phyloP scores from a whole-genome alignment of 1,284 basidiomycete genomes.

The Schizophyllum amplum region DNA sequence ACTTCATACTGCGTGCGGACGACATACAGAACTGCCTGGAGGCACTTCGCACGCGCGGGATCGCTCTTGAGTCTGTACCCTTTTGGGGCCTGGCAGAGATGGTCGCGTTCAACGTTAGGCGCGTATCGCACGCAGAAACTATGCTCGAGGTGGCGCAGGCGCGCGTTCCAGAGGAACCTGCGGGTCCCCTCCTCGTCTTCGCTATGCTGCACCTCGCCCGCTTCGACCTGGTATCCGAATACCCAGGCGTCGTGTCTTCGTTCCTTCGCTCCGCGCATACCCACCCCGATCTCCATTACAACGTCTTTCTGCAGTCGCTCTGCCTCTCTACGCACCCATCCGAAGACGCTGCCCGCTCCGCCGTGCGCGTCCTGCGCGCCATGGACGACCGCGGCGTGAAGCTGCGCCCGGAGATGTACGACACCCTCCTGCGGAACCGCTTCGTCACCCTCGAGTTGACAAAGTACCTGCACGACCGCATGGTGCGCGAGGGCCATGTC shows the following conservation, averaged over 20 bases:
- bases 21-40: constrained; percentile 4
- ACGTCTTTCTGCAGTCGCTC: constrained; percentile 47
- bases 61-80: too few species aligned
- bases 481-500: constrained; percentile 29
- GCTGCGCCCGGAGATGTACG: constrained; percentile 36
- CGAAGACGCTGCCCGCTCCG: constrained; percentile 25
- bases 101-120: too few species aligned
- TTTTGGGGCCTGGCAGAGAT: too few species aligned
- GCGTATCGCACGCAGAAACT: constrained; percentile 22
- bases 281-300: constrained; percentile 35
- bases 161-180: too few species aligned
- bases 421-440: constrained; percentile 37
- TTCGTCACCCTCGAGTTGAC: constrained; percentile 42
- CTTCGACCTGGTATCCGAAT: constrained; percentile 34
- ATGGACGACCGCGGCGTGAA: constrained; percentile 24
- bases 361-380: constrained; percentile 7
- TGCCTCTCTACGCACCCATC: constrained; percentile 33
- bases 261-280: constrained; percentile 34
- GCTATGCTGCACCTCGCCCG: constrained; percentile 39
- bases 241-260: constrained; percentile 33
- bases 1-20: constrained; percentile 38
- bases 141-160: constrained; percentile 23
- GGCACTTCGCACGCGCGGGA: constrained; percentile 14
- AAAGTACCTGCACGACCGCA: constrained; percentile 34
- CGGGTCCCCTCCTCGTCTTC: constrained; percentile 37